Conservation (phyloP, 805 yeast species). For the Zygosaccharomyces rouxii region DNA sequence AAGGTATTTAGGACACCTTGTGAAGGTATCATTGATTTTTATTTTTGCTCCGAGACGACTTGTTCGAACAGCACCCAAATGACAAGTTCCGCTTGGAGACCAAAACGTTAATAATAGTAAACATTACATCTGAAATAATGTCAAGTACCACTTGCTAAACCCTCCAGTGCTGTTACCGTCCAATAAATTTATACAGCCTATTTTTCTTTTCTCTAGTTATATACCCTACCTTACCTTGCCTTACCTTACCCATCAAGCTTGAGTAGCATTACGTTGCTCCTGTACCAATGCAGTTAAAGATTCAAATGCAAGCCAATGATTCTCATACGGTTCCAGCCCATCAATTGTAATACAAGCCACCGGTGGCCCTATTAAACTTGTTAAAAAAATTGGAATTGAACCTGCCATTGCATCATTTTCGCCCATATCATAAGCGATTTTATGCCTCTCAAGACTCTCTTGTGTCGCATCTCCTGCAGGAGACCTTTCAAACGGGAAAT, state of each 20-base stretch:
- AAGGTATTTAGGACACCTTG: no score
- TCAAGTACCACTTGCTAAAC: no score
- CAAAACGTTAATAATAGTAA: no score
- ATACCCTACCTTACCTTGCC: not conserved
- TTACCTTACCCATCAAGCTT: not conserved
- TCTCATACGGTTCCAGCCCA: not conserved
- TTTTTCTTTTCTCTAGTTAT: no score
- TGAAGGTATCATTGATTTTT: no score
- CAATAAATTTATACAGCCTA: no score
- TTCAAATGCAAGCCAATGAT: not conserved
- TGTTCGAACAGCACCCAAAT: no score
- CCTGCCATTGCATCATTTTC: not conserved
- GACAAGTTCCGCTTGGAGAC: no score
- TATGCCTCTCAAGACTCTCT: not conserved
- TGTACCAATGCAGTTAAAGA: not conserved
- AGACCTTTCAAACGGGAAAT: not conserved
- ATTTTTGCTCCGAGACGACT: no score
- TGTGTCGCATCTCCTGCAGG: not conserved
- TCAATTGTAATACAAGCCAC: not conserved
- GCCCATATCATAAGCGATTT: not conserved
- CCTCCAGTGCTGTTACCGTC: no score
- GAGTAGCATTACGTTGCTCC: not conserved
- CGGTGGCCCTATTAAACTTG: not conserved
- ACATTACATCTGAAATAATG: no score
- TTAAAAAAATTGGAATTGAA: not conserved